A percentile compares a stretch with the other conserved stretches of the same genome.
phyloP scores from a whole-genome alignment of 495 filamentous ascomycete genomes.

The Aspergillus ostianus region DNA sequence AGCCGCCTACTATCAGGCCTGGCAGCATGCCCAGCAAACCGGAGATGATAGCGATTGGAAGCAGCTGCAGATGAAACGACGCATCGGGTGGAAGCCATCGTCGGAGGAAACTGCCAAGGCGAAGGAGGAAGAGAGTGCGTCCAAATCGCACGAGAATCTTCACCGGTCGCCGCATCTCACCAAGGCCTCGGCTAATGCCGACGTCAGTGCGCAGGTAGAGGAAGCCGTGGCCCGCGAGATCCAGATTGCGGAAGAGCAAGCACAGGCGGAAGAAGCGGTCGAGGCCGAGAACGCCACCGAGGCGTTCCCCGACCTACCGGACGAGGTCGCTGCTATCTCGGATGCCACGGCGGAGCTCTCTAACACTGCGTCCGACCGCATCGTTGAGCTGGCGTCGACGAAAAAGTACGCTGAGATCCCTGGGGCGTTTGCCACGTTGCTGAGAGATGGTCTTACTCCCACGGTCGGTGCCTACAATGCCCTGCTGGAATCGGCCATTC shows the following conservation, averaged over 20 bases:
- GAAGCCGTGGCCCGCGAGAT: slow-evolving; percentile 65
- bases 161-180: slow-evolving; percentile 50
- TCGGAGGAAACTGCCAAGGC: slow-evolving; percentile 49
- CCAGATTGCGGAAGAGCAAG: slow-evolving; percentile 48
- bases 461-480: slow-evolving; percentile 86
- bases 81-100: slow-evolving; percentile 80
- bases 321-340: slow-evolving; percentile 30
- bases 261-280: slow-evolving; percentile 40
- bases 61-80: slow-evolving; percentile 82
- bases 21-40: slow-evolving; percentile 72
- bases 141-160: slow-evolving; percentile 14
- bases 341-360: slow-evolving; percentile 50
- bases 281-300: slow-evolving; percentile 33
- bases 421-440: slow-evolving; percentile 81
- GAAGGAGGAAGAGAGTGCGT: slow-evolving; percentile 28
- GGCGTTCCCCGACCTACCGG: slow-evolving; percentile 29
- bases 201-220: slow-evolving; percentile 59
- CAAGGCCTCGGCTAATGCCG: slow-evolving; percentile 52
- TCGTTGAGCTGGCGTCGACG: slow-evolving; percentile 65
- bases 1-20: slow-evolving; percentile 86
- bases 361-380: slow-evolving; percentile 67
- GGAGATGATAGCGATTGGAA: slow-evolving; percentile 79
- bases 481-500: slow-evolving; percentile 76
- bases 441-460: slow-evolving; percentile 73
- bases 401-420: slow-evolving; percentile 81